These are phyloP conservation scores for Nicotiana knightiana DNA, from an alignment of 257 asterid genomes.

Conservation along the genomic window DNA sequence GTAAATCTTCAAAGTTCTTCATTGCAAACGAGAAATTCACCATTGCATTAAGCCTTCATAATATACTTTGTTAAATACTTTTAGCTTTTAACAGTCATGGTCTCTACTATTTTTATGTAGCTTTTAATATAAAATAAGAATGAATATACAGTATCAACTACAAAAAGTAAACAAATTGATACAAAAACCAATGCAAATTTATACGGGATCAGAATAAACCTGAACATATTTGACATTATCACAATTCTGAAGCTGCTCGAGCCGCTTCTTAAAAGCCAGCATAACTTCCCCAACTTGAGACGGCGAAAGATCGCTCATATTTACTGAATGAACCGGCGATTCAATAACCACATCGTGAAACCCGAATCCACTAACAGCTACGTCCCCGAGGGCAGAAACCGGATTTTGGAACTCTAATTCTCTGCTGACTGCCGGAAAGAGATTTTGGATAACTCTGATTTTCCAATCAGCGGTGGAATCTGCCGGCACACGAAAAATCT, in stretches of 20 bases:
- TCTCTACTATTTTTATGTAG: not conserved
- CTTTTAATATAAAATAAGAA: not conserved
- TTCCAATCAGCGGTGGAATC: constrained; percentile 61
- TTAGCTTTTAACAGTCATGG: not conserved
- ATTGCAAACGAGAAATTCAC: not conserved
- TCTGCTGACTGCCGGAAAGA: constrained; percentile 84
- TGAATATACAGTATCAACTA: not conserved
- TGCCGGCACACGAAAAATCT: constrained; percentile 69
- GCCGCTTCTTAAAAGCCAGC: constrained; percentile 69
- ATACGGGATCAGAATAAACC: constrained; percentile 31
- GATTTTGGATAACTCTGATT: constrained; percentile 76
- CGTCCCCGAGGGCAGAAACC: constrained; percentile 22
- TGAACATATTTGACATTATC: constrained; percentile 65
- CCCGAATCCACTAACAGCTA: constrained; percentile 59
- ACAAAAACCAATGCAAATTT: not conserved
- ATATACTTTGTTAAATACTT: no score
- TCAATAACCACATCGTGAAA: constrained; percentile 96
- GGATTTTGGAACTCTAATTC: constrained; percentile 23
- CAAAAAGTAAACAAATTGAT: not conserved
- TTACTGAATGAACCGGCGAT: constrained; percentile 69
- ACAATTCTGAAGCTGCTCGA: constrained; percentile 43
- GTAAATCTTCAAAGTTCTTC: not conserved
- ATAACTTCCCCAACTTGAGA: constrained; percentile 54
- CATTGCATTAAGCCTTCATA: not conserved
- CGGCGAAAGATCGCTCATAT: constrained; percentile 55